phyloP scores from a whole-genome alignment of 1,139 yeast species.

The Groenewaldozyma auringiensis region DNA sequence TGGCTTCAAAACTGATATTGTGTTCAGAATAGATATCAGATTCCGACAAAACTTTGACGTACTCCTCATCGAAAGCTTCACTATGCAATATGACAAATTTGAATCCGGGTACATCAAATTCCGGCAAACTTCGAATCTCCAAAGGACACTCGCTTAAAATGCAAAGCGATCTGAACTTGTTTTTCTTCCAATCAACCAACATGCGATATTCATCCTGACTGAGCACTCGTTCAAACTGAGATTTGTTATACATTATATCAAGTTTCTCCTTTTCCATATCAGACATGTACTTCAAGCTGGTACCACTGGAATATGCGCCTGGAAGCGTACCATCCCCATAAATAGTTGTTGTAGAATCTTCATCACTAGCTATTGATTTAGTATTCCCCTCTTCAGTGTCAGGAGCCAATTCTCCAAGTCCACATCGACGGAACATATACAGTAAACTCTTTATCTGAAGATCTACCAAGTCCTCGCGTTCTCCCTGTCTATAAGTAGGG shows the following conservation, averaged over 20 bases:
- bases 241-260: constrained; percentile 47
- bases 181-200: constrained; percentile 55
- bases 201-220: constrained; percentile 51
- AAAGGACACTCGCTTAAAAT: constrained; percentile 44
- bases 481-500: constrained; percentile 45
- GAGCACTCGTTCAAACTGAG: constrained; percentile 38
- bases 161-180: constrained; percentile 54
- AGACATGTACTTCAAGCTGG: constrained; percentile 7
- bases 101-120: constrained; percentile 27
- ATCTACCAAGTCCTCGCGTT: constrained; percentile 47
- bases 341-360: background rate
- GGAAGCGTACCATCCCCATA: constrained; percentile 9
- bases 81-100: constrained; percentile 41
- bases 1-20: constrained; percentile 30
- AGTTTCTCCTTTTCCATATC: constrained; percentile 34
- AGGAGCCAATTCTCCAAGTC: constrained; percentile 37
- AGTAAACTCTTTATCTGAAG: constrained; percentile 50
- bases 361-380: constrained; percentile 23
- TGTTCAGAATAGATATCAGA: constrained; percentile 52
- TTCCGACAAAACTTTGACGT: constrained; percentile 35
- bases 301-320: constrained; percentile 5
- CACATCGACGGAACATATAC: constrained; percentile 49
- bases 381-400: no score
- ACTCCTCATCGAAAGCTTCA: constrained; percentile 38
- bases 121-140: constrained; percentile 25